A percentile compares a stretch with the other conserved stretches of the same genome.
Conservation (phyloP, 2,329 filamentous ascomycete genomes). For the Aspergillus viridinutans region DNA sequence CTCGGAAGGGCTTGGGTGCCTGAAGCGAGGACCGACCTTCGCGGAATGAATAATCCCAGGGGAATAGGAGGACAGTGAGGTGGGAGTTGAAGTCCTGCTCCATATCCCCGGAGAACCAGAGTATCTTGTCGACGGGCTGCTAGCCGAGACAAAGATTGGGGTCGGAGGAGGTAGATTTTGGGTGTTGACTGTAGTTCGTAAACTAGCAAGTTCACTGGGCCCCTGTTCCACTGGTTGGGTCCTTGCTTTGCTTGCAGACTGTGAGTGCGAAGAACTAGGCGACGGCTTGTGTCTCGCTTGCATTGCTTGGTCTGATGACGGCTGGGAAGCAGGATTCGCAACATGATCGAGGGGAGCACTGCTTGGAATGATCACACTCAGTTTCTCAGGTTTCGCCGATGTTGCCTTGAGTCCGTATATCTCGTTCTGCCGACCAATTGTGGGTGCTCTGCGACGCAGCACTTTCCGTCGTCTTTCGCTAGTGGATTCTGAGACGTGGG, state of each 20-base stretch:
- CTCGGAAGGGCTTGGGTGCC: slow-evolving; percentile 34
- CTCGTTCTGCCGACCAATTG: slow-evolving; percentile 33
- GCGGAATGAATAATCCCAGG: slow-evolving; percentile 42
- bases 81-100: slow-evolving; percentile 47
- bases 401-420: slow-evolving; percentile 13
- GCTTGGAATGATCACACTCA: slow-evolving; percentile 31
- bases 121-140: slow-evolving; percentile 44
- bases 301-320: slow-evolving; percentile 9
- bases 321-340: slow-evolving; percentile 10
- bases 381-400: slow-evolving; percentile 16
- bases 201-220: slow-evolving; percentile 37
- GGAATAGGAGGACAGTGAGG: slow-evolving; percentile 48
- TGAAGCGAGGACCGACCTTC: slow-evolving; percentile 32
- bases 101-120: slow-evolving; percentile 45
- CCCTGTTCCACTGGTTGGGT: slow-evolving; percentile 18
- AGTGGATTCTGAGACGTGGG: slow-evolving; percentile 12
- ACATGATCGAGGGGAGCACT: slow-evolving; percentile 13
- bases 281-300: slow-evolving; percentile 8
- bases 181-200: slow-evolving; percentile 32
- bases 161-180: slow-evolving; percentile 36
- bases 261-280: slow-evolving; percentile 14
- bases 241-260: slow-evolving; percentile 10
- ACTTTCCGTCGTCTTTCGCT: slow-evolving; percentile 34
- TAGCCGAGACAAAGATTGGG: slow-evolving; percentile 35
- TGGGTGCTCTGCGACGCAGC: slow-evolving; percentile 40